These are phyloP conservation scores for Skeletonema menzelii DNA, from an alignment of 108 stramenopile species.

Conservation along the genomic window DNA sequence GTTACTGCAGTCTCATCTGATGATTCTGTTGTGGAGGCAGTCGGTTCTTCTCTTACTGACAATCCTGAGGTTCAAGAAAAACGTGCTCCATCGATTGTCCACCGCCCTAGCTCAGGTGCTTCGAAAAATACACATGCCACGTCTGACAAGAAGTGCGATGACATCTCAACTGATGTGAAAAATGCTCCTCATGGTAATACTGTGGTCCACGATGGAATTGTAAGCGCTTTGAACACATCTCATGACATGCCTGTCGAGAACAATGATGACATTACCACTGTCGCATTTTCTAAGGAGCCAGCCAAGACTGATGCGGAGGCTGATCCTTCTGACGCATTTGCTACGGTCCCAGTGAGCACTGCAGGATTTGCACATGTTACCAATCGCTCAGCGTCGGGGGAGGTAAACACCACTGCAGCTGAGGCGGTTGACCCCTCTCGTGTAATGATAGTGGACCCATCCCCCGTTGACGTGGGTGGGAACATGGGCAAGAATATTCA, in stretches of 20 bases:
- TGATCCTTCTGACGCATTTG: neutral
- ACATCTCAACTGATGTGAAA: neutral
- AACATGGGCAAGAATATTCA: neutral
- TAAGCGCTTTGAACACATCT: too few species aligned
- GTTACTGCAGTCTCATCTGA: neutral
- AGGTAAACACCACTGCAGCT: neutral
- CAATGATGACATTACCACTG: too few species aligned
- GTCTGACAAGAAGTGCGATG: neutral
- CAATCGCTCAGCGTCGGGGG: neutral
- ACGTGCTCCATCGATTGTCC: too few species aligned
- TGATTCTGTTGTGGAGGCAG: too few species aligned
- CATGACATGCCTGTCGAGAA: too few species aligned
- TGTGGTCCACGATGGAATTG: neutral
- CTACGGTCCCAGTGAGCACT: neutral
- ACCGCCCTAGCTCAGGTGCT: too few species aligned
- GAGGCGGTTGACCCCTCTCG: neutral
- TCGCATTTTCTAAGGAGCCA: neutral
- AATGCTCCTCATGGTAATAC: neutral
- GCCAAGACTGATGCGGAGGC: neutral
- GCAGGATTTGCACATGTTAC: neutral
- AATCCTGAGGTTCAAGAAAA: too few species aligned
- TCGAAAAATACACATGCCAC: too few species aligned
- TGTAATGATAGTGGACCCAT: neutral
- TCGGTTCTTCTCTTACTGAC: too few species aligned
- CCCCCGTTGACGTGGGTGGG: neutral